Percentiles rank a stretch among this genome's conserved stretches.
phyloP scores from a whole-genome alignment of 2,329 filamentous ascomycete species.

The Penicillium thymicola region DNA sequence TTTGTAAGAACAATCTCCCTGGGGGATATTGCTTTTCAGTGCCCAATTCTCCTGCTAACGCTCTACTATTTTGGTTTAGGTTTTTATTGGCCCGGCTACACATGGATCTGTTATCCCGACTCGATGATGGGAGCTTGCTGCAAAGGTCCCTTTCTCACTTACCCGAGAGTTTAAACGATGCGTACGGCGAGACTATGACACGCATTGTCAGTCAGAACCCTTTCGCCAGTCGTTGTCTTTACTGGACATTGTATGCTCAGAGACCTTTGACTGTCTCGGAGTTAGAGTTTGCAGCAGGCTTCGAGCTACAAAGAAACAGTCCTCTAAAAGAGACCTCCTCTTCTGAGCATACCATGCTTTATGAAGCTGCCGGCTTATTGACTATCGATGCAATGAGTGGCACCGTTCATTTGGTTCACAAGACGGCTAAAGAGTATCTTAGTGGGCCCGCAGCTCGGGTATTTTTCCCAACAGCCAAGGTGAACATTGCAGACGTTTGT shows the following conservation, averaged over 20 bases:
- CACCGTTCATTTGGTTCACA: conserved; percentile 29
- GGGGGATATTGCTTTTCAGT: no score
- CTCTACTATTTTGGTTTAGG: conserved; percentile 7
- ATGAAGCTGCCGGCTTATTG: conserved; percentile 22
- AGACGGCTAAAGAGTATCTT: conserved; percentile 32
- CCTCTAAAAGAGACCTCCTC: not conserved
- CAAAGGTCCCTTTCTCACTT: conserved; percentile 25
- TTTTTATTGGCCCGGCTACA: conserved; percentile 31
- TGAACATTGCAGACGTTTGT: conserved; percentile 30
- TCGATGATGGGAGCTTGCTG: conserved; percentile 18
- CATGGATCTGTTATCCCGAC: conserved; percentile 28
- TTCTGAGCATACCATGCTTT: not conserved
- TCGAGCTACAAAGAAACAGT: not conserved
- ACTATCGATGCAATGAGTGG: conserved; percentile 25
- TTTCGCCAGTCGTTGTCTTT: conserved; percentile 23
- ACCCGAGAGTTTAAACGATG: conserved; percentile 27
- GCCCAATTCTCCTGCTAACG: not conserved
- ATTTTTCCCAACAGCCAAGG: conserved; percentile 30
- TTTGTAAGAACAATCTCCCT: no score
- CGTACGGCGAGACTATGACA: conserved; percentile 33
- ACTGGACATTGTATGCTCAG: conserved; percentile 28
- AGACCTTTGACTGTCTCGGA: conserved; percentile 27
- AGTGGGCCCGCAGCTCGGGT: conserved; percentile 26
- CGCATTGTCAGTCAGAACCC: conserved; percentile 24
- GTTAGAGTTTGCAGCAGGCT: conserved; percentile 10